Evolutionary conservation across 2,329 filamentous ascomycete species (phyloP), one percentile per base, ranked within the genome.

Genomic region (Diplodia seriata): DNA sequence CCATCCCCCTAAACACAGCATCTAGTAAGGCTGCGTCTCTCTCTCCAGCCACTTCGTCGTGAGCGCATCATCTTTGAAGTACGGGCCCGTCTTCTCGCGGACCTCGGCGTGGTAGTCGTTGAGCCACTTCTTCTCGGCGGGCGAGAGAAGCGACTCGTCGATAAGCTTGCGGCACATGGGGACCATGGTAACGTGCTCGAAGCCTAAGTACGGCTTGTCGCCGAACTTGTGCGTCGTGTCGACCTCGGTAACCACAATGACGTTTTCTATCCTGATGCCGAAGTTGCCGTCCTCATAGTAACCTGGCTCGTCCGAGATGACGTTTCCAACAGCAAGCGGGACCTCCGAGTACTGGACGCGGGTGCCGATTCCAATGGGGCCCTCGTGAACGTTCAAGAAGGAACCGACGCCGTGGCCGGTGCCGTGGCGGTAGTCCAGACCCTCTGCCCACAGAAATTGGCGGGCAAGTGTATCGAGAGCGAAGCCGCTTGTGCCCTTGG

Each of bases 231-330:
- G 87, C 70, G 90, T 89, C 4, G 94, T 97, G 79, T 94, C 85
- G n/a, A 91, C 90, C 77, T 97, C 93, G 72, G 87, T 90, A 36
- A 96, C 93, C 84, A 98, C 90, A 71, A 97, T 88, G 74, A 99
- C 89, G 78, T 99, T 99, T 81, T 99, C 95, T 74, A 97, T 97
- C 20, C 95, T 90, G 72, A 99, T 95, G 20, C 95, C 95, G 75
- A 97, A 99, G 49, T 89, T 89, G 57, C 93, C 94, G 74, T 99
- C 95, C 79, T 98, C 94, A 78, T 99, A 99, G 81, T 94, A 99
- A 36, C 95, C 95, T 1, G 95, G 95, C 79, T 99, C 93, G 74
- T 97, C 93, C 1, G 94, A 98, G 65, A 98, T 88, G 50, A 99
- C 94, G 74, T 99, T 97, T 54, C 95, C 95, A n/a, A 92, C 85